phyloP scores from a whole-genome alignment of 108 stramenopile genomes.

The Discostella pseudostelligera region DNA sequence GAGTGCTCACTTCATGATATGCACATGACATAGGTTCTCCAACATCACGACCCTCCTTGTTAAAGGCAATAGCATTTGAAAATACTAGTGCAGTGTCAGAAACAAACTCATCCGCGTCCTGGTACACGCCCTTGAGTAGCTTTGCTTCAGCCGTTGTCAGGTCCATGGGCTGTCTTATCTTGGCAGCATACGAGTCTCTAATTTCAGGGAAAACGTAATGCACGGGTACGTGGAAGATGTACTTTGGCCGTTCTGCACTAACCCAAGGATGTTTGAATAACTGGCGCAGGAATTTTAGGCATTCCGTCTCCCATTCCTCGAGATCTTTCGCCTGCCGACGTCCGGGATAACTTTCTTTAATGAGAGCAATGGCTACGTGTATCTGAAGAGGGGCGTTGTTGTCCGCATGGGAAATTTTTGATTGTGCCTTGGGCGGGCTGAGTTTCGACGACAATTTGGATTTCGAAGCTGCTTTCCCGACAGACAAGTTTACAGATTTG shows the following conservation, averaged over 20 bases:
- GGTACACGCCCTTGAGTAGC: constrained; percentile 65
- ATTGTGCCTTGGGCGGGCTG: constrained; percentile 20
- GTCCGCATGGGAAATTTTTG: constrained; percentile 24
- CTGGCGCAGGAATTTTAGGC: constrained; percentile 62
- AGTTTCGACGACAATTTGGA: constrained; percentile 15
- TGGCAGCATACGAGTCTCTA: constrained; percentile 61
- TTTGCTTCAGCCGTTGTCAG: constrained; percentile 84
- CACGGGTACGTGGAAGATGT: constrained; percentile 86
- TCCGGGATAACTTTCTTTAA: constrained; percentile 77
- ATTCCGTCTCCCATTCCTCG: constrained; percentile 75
- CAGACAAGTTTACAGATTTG: constrained; percentile 26
- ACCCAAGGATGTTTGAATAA: constrained; percentile 80
- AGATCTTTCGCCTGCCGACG: constrained; percentile 67
- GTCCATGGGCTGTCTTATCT: constrained; percentile 85
- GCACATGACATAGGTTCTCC: constrained; percentile 85
- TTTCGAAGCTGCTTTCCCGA: constrained; percentile 30
- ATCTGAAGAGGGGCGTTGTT: constrained; percentile 62
- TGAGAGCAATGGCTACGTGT: constrained; percentile 81
- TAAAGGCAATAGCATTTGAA: constrained; percentile 80
- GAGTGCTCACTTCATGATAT: constrained; percentile 85
- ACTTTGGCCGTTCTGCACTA: constrained; percentile 50
- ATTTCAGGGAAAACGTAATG: constrained; percentile 76
- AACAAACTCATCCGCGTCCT: constrained; percentile 72
- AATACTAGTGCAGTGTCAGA: constrained; percentile 80
- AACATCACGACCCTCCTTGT: constrained; percentile 75